Percentiles rank a stretch among this genome's conserved stretches.
phyloP scores from a whole-genome alignment of 208 protist species.

The Trypanosoma lewisi region DNA sequence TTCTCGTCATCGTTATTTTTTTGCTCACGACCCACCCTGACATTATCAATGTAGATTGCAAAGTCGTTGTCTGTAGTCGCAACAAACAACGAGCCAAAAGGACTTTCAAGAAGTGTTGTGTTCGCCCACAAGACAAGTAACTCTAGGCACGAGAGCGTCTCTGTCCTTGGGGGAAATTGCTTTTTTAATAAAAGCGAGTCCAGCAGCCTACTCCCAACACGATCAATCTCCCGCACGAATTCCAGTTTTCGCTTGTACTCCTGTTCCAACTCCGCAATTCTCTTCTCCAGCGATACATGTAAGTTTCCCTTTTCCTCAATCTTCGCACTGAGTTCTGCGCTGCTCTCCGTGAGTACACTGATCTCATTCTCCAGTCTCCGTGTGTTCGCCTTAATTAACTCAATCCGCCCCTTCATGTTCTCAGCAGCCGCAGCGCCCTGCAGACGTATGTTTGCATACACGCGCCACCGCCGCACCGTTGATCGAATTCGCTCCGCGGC shows the following conservation, averaged over 20 bases:
- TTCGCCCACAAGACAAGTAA: slow-evolving; percentile 32
- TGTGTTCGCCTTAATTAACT: slow-evolving; percentile 32
- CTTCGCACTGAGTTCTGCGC: slow-evolving; percentile 29
- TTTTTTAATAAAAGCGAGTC: slow-evolving; percentile 45
- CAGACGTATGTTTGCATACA: slow-evolving; percentile 42
- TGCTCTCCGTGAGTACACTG: slow-evolving; percentile 34
- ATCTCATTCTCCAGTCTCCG: slow-evolving; percentile 39
- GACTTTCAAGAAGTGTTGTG: slow-evolving; percentile 19
- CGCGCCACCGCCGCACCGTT: slow-evolving; percentile 51
- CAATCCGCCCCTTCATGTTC: slow-evolving; percentile 37
- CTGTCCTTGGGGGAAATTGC: not conserved
- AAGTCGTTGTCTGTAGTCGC: slow-evolving; percentile 13
- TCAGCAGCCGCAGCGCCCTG: slow-evolving; percentile 33
- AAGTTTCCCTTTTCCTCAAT: slow-evolving; percentile 39
- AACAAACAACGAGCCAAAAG: slow-evolving; percentile 14
- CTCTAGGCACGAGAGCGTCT: slow-evolving; percentile 29
- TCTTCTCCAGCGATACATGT: slow-evolving; percentile 29
- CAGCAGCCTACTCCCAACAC: slow-evolving; percentile 58
- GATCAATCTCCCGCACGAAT: slow-evolving; percentile 63
- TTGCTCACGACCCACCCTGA: not conserved
- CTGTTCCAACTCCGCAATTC: slow-evolving; percentile 37
- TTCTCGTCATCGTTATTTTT: not conserved
- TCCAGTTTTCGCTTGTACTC: slow-evolving; percentile 47
- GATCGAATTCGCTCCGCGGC: slow-evolving; percentile 45
- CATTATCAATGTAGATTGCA: slow-evolving; percentile 4